Percentiles rank a stretch among this genome's conserved stretches.
These are phyloP conservation scores for Trametes punicea DNA, from an alignment of 768 basidiomycete species.

Conservation along the genomic window DNA sequence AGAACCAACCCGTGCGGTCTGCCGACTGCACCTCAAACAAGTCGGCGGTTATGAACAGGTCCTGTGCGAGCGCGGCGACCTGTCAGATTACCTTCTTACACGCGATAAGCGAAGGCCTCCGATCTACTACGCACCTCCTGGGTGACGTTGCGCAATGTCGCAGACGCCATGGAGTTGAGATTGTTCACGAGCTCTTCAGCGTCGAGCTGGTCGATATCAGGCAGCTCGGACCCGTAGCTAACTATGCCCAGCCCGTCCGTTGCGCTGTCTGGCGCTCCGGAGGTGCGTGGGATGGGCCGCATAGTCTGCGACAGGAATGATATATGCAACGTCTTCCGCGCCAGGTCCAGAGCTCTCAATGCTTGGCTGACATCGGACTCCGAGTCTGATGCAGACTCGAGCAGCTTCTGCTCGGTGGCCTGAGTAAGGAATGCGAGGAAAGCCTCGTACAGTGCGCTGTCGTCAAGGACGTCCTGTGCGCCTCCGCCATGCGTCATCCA, in stretches of 20 bases:
- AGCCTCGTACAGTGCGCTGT: constrained; percentile 56
- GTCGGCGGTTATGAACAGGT: constrained; percentile 74
- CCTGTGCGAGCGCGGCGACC: constrained; percentile 41
- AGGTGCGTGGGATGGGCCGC: constrained; percentile 41
- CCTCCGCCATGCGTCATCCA: constrained; percentile 76
- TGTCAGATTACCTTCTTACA: constrained; percentile 3
- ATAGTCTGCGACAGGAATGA: constrained; percentile 55
- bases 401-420: constrained; percentile 48
- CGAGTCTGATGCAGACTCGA: constrained; percentile 2
- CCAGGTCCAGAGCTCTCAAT: constrained; percentile 35
- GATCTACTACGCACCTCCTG: constrained; percentile 54
- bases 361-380: constrained; percentile 12
- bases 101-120: not conserved
- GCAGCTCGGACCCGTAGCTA: constrained; percentile 24
- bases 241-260: not conserved
- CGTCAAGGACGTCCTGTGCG: constrained; percentile 75
- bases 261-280: constrained; percentile 1
- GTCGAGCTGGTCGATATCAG: constrained; percentile 28
- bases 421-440: constrained; percentile 58
- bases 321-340: constrained; percentile 38
- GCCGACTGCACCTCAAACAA: constrained; percentile 77
- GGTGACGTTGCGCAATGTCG: constrained; percentile 72
- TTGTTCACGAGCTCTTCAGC: constrained; percentile 66
- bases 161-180: constrained; percentile 71
- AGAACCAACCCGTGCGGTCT: constrained; percentile 81